Conservation (phyloP, 192 early-diverging fungal species). For the Pilobolus umbonatus region DNA sequence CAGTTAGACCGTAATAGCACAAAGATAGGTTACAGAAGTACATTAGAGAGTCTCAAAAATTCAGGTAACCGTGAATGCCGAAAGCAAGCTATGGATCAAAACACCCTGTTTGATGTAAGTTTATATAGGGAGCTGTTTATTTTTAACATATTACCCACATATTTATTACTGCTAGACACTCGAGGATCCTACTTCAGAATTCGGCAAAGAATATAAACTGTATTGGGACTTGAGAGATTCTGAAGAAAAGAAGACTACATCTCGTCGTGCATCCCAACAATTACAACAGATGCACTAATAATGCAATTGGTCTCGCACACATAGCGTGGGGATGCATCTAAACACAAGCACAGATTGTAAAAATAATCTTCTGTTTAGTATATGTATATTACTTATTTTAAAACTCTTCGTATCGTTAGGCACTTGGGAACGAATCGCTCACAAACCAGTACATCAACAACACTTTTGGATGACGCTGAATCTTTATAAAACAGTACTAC, state of each 20-base stretch:
- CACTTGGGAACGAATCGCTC: conserved; percentile 15
- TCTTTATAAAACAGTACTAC: conserved; percentile 13
- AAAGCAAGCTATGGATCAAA: conserved; percentile 18
- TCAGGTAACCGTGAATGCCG: conserved; percentile 10
- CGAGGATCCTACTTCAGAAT: conserved; percentile 17
- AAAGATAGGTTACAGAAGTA: conserved; percentile 11
- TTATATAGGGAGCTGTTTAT: conserved; percentile 17
- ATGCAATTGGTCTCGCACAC: conserved; percentile 8
- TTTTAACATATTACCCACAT: conserved; percentile 15
- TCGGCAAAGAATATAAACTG: conserved; percentile 15
- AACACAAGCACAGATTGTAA: conserved; percentile 21
- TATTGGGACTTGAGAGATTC: conserved; percentile 19
- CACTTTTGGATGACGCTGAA: conserved; percentile 11
- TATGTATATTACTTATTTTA: conserved; percentile 17
- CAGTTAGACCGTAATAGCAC: conserved; percentile 12
- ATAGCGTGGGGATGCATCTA: conserved; percentile 15
- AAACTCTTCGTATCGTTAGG: conserved; percentile 20
- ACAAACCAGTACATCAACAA: conserved; percentile 15
- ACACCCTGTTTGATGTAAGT: conserved; percentile 12
- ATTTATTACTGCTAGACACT: conserved; percentile 20
- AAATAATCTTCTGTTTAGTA: conserved; percentile 15
- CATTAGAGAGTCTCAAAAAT: conserved; percentile 14
- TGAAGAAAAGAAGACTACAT: conserved; percentile 16
- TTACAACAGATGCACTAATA: conserved; percentile 18
- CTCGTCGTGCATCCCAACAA: conserved; percentile 12